phyloP scores from a whole-genome alignment of 2,329 filamentous ascomycete genomes.

The Plenodomus tracheiphilus region DNA sequence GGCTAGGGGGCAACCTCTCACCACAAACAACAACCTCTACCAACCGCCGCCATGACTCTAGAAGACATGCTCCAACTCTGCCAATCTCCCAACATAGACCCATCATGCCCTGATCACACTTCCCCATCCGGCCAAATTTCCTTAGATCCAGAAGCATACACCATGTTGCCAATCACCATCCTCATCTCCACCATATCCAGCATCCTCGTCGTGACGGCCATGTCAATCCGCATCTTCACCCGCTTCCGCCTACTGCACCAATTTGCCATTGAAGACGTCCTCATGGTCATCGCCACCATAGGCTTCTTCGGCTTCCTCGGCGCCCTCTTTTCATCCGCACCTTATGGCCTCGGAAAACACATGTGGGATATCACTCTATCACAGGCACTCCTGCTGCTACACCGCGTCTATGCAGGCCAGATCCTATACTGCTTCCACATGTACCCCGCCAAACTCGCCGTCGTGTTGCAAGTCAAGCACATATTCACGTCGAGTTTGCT shows the following conservation, averaged over 20 bases:
- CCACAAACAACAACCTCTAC: not conserved
- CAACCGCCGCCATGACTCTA: not conserved
- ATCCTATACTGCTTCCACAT: constrained; percentile 19
- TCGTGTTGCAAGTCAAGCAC: constrained; percentile 18
- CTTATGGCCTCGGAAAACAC: constrained; percentile 10
- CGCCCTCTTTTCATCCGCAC: constrained; percentile 4
- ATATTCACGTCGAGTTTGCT: constrained; percentile 7
- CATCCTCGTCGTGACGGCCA: not conserved
- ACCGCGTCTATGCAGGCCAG: constrained; percentile 12
- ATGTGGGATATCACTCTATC: constrained; percentile 14
- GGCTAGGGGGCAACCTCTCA: not conserved
- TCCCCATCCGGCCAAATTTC: constrained; percentile 10
- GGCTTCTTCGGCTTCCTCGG: constrained; percentile 7
- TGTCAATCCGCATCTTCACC: constrained; percentile 6
- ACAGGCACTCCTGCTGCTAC: constrained; percentile 3
- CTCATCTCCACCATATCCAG: not conserved
- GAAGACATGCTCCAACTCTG: not conserved
- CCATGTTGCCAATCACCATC: constrained; percentile 3
- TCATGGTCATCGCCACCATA: constrained; percentile 1
- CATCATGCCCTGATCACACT: constrained; percentile 10
- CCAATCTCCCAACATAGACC: not conserved
- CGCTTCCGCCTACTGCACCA: not conserved
- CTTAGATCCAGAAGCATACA: constrained; percentile 8
- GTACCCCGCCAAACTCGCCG: constrained; percentile 16
- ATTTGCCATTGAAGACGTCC: not conserved